Base-by-base conservation (phyloP, 2,329 filamentous ascomycete species). In the Aureobasidium subglaciale region DNA sequence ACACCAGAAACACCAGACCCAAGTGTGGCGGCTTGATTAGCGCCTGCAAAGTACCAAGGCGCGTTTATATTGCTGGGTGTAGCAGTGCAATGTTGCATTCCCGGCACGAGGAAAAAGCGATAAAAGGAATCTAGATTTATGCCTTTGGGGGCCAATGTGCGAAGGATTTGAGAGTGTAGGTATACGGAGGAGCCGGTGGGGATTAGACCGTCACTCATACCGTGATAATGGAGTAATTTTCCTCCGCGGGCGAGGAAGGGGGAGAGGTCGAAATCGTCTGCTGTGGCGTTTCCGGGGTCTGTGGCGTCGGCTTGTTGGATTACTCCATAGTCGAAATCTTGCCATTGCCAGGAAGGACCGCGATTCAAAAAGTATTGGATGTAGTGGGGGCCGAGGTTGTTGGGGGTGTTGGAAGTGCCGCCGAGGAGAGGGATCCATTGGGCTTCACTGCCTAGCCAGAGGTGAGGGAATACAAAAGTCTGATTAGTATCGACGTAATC, bases 151-250 rank as follows among this genome's bases (percentile, higher is more conserved):
- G 65, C 57, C 22, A 75, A 57, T 0, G 66, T 66, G 6, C 64
- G 64, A n/a, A 63, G 45, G 1, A 80, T 72, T 15, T 74, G 70
- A 16, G 73, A 68, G 65, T 79, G 78, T 62, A 73, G 84, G 63
- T 78, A 78, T 9, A 76, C 72, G 2, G 75, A 77, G 18, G 76
- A 73, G 0, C 75, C 73, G 0, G 75, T 75, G 13, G 77, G 73
- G 54, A 83, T 84, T 7, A 71, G 62, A 1, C 61, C 69, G 59
- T 75, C 73, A 6, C 64, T 61, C 37, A 79, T 71, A 11, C 77
- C 72, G 37, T 79, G 73, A 58, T 72, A 75, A 18, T 63, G 68
- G 38, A 70, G 66, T 42, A 67, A 65, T 58, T 75, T 75, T 7
- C 73, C 73, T 22, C 73, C 73, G 29, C 65, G 65, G 4, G 57